A percentile compares a stretch with the other conserved stretches of the same genome.
Evolutionary conservation across 768 basidiomycete species (phyloP).

Genomic region (Lactarius quietus): DNA sequence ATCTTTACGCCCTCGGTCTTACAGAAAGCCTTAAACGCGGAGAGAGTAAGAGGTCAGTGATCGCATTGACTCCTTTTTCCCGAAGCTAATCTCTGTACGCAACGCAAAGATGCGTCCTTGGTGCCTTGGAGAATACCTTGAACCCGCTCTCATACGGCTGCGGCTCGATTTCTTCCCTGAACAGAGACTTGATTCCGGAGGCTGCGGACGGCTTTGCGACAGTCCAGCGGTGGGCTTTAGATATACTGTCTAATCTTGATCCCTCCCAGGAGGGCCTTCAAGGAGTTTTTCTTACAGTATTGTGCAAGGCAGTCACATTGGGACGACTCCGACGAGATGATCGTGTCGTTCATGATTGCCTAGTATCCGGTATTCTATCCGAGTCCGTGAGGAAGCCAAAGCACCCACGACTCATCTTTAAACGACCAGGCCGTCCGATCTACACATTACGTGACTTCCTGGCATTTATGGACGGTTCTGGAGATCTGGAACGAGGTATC

Average conservation of each 20-base stretch:
- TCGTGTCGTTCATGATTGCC: neutral
- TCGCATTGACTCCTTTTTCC: neutral
- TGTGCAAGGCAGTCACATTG: slow-evolving; percentile 39
- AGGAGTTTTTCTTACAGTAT: slow-evolving; percentile 38
- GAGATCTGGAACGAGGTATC: slow-evolving; percentile 44
- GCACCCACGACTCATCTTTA: slow-evolving; percentile 5
- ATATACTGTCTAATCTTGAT: slow-evolving; percentile 37
- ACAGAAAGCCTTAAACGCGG: neutral
- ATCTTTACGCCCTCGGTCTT: slow-evolving; percentile 22
- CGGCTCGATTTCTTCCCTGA: slow-evolving; percentile 41
- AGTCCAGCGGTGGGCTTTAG: slow-evolving; percentile 46
- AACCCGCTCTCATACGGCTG: slow-evolving; percentile 46
- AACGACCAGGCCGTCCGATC: neutral
- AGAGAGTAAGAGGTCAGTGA: slow-evolving; percentile 10
- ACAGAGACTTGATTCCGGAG: slow-evolving; percentile 39
- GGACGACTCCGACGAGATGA: slow-evolving; percentile 18
- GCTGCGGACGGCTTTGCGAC: slow-evolving; percentile 36
- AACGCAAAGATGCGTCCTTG: slow-evolving; percentile 2
- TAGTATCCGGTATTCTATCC: slow-evolving; percentile 7
- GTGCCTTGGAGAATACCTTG: slow-evolving; percentile 44
- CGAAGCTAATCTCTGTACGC: neutral
- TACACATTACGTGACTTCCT: slow-evolving; percentile 9
- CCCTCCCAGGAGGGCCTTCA: slow-evolving; percentile 22
- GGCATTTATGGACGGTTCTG: slow-evolving; percentile 23
- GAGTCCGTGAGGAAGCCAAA: neutral